phyloP scores from a whole-genome alignment of 78 protist genomes.

The Dictyostelium capitatum region DNA sequence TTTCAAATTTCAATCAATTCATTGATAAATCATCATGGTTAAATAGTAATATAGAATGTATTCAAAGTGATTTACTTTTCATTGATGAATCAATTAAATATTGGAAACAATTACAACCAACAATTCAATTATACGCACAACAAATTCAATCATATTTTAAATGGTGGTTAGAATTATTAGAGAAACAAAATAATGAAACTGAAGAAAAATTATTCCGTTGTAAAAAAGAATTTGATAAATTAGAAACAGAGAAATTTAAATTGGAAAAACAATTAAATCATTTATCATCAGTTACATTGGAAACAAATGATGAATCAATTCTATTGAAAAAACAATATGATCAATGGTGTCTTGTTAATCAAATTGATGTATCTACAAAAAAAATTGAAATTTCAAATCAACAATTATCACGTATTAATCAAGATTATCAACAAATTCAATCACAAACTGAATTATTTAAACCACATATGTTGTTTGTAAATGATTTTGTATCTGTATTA shows the following conservation, averaged over 20 bases:
- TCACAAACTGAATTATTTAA: neutral
- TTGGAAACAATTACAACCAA: slow-evolving; percentile 30
- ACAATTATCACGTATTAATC: slow-evolving; percentile 1
- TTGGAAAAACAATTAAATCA: slow-evolving; percentile 27
- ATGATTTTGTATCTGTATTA: slow-evolving; percentile 25
- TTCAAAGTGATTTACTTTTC: neutral
- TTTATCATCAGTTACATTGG: neutral
- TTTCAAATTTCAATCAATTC: neutral
- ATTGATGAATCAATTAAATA: neutral
- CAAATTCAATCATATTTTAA: slow-evolving; percentile 35
- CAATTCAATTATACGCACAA: slow-evolving; percentile 13
- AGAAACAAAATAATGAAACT: neutral
- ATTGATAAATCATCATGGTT: neutral
- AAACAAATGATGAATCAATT: neutral
- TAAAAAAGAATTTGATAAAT: slow-evolving; percentile 62
- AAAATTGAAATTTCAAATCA: slow-evolving; percentile 30
- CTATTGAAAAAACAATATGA: slow-evolving; percentile 32
- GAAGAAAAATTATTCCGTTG: slow-evolving; percentile 53
- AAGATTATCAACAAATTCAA: neutral
- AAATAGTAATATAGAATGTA: neutral
- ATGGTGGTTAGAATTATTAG: slow-evolving; percentile 41
- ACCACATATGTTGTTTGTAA: slow-evolving; percentile 37
- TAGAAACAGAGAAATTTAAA: slow-evolving; percentile 43
- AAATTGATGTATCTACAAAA: neutral
- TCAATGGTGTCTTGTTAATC: slow-evolving; percentile 37